phyloP scores from a whole-genome alignment of 768 basidiomycete genomes.

The Leucocoprinus leucothites region DNA sequence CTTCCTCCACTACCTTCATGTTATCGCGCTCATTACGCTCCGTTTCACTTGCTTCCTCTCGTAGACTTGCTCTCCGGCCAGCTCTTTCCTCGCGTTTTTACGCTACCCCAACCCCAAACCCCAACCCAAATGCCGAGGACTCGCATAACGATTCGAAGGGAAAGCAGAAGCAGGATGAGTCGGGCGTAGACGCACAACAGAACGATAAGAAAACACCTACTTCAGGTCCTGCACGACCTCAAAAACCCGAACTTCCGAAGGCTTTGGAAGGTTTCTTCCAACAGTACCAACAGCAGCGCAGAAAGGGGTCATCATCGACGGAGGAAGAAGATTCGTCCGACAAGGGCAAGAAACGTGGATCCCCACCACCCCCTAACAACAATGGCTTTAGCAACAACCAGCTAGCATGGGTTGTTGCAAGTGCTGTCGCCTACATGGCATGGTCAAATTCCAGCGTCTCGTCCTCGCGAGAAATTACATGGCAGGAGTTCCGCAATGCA shows the following conservation, averaged over 20 bases:
- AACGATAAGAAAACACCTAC: conserved; percentile 21
- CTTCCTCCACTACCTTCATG: conserved; percentile 37
- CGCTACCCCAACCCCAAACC: conserved; percentile 46
- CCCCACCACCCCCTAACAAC: conserved; percentile 46
- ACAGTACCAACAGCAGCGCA: conserved; percentile 51
- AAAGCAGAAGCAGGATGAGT: conserved; percentile 19
- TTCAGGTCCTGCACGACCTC: conserved; percentile 24
- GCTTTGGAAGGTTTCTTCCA: conserved; percentile 79
- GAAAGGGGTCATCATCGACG: conserved; percentile 28
- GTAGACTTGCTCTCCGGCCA: conserved; percentile 19
- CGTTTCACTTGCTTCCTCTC: conserved; percentile 40
- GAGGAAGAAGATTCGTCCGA: conserved; percentile 31
- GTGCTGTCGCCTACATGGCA: conserved; percentile 62
- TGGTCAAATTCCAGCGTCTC: conserved; percentile 56
- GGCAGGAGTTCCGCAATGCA: conserved; percentile 98
- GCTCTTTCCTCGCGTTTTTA: conserved; percentile 26
- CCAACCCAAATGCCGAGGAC: conserved; percentile 23
- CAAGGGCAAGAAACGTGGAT: conserved; percentile 31
- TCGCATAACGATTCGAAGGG: conserved; percentile 21
- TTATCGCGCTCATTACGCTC: conserved; percentile 62
- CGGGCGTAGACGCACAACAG: conserved; percentile 13
- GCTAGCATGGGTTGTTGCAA: conserved; percentile 44
- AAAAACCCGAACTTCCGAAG: conserved; percentile 52
- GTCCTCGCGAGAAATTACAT: conserved; percentile 88
- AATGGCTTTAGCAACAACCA: conserved; percentile 60